Conservation (phyloP, 768 basidiomycete genomes). For the Leccinum imitatum region DNA sequence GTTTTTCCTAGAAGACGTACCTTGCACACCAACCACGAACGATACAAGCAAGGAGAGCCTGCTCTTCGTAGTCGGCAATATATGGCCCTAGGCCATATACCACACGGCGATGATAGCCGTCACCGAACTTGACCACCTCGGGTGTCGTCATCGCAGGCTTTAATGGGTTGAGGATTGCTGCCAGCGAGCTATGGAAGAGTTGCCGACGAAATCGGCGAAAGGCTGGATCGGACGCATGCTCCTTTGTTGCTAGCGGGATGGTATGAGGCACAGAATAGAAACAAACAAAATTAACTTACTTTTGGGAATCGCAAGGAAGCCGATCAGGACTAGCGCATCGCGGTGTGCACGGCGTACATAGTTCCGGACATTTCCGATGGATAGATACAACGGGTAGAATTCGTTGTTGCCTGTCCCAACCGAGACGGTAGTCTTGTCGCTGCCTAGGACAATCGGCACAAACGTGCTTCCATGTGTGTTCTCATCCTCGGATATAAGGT, state of each 20-base stretch:
- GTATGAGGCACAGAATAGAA: neutral
- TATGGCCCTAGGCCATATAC: neutral
- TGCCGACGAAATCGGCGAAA: neutral
- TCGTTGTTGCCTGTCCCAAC: constrained; percentile 9
- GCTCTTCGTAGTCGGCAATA: neutral
- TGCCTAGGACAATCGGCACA: constrained; percentile 11
- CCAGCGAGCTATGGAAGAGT: neutral
- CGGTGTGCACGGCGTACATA: neutral
- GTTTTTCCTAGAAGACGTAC: neutral
- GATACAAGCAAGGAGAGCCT: neutral
- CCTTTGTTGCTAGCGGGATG: neutral
- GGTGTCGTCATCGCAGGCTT: neutral
- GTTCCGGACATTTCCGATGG: constrained; percentile 18
- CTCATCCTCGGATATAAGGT: too few relatives aligned
- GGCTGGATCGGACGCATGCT: neutral
- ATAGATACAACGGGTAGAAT: constrained; percentile 18
- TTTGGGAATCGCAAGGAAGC: constrained; percentile 33
- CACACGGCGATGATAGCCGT: neutral
- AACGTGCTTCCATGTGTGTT: neutral
- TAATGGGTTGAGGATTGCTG: neutral
- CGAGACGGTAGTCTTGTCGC: constrained; percentile 18
- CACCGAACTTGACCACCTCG: neutral
- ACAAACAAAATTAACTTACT: constrained; percentile 5
- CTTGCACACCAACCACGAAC: neutral
- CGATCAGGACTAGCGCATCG: neutral